phyloP scores from a whole-genome alignment of 306 rosid species.

The Dryas drummondii region DNA sequence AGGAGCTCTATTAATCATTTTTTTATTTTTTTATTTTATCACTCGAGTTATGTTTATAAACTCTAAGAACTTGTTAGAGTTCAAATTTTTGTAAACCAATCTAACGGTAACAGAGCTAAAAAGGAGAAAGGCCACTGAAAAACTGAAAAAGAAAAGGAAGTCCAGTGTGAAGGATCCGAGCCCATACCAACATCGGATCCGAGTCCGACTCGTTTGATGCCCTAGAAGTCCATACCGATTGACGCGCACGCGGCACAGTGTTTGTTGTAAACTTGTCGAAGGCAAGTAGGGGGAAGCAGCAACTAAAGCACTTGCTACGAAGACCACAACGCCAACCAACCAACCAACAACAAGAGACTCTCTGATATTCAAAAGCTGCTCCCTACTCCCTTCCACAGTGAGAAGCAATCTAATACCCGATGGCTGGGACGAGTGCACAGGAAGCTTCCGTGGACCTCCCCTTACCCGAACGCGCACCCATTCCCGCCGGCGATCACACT shows the following conservation, averaged over 20 bases:
- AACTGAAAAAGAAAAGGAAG: neutral
- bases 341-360: neutral
- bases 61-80: too few relatives aligned
- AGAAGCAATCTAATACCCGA: neutral
- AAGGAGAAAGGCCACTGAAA: neutral
- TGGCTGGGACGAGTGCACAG: slow-evolving; percentile 28
- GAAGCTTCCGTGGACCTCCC: slow-evolving; percentile 29
- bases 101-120: too few relatives aligned
- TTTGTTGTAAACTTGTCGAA: neutral
- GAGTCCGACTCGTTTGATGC: slow-evolving; percentile 2
- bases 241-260: neutral
- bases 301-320: neutral
- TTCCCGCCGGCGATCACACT: slow-evolving; percentile 73
- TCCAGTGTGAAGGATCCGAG: neutral
- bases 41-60: too few relatives aligned
- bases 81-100: too few relatives aligned
- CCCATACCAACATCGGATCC: neutral
- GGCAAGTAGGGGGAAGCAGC: slow-evolving; percentile 1
- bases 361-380: neutral
- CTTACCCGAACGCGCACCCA: slow-evolving; percentile 41
- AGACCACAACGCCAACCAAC: neutral
- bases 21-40: too few relatives aligned
- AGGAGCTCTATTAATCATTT: too few relatives aligned
- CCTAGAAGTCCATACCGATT: slow-evolving; percentile 5
- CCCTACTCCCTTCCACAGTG: neutral